Conservation (phyloP, 176 grass and related monocot species). For the Thalia dealbata region DNA sequence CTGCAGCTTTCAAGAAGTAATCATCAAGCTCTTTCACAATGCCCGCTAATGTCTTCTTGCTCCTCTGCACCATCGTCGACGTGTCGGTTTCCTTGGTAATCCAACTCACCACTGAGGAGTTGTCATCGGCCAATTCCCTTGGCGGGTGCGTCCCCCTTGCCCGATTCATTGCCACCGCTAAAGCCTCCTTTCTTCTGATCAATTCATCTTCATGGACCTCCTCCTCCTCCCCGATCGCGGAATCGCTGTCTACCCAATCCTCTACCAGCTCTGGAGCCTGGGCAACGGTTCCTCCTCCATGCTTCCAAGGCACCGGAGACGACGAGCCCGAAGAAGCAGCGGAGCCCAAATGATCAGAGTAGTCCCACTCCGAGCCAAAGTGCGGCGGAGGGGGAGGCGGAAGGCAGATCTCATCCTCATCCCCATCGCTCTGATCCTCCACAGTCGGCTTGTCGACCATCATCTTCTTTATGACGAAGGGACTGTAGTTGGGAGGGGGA, state of each 20-base stretch:
- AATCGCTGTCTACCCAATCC: slow-evolving; percentile 54
- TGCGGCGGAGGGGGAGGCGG: slow-evolving; percentile 55
- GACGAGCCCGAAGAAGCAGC: slow-evolving; percentile 31
- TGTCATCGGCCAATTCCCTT: slow-evolving; percentile 40
- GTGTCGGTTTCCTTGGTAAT: background rate
- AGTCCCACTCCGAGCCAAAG: slow-evolving; percentile 36
- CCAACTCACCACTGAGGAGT: slow-evolving; percentile 38
- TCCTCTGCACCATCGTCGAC: slow-evolving; percentile 11
- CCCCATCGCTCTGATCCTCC: slow-evolving; percentile 34
- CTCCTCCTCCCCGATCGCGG: slow-evolving; percentile 48
- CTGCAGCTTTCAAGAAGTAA: slow-evolving; percentile 84
- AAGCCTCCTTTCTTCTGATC: slow-evolving; percentile 23
- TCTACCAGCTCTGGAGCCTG: slow-evolving; percentile 40
- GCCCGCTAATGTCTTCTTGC: slow-evolving; percentile 38
- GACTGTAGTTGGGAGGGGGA: slow-evolving; percentile 53
- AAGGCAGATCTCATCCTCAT: slow-evolving; percentile 57
- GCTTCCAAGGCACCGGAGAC: slow-evolving; percentile 31
- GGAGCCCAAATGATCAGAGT: slow-evolving; percentile 34
- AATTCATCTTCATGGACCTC: slow-evolving; percentile 21
- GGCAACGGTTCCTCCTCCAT: slow-evolving; percentile 26
- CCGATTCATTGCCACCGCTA: slow-evolving; percentile 21
- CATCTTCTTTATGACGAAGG: slow-evolving; percentile 33
- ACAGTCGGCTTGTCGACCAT: slow-evolving; percentile 12
- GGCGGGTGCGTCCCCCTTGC: slow-evolving; percentile 7
- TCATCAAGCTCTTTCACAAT: slow-evolving; percentile 84